Evolutionary conservation across 164 flowering plant species (phyloP).

Genomic region (Hamamelis virginiana): DNA sequence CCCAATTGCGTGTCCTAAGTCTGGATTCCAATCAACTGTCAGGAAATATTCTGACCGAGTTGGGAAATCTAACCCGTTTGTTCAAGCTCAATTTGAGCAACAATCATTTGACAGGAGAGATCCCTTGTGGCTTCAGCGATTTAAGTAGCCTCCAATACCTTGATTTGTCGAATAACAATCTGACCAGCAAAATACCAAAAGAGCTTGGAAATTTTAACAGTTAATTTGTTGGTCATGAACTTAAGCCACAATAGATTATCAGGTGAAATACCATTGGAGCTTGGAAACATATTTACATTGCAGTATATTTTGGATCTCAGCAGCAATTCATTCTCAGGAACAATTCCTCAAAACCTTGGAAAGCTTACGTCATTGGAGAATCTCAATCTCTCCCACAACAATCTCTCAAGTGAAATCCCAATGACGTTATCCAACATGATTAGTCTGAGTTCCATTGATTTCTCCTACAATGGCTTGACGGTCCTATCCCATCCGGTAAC

Average conservation of each 20-base stretch:
- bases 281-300: conserved; percentile 37
- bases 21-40: conserved; percentile 38
- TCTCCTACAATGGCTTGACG: conserved; percentile 56
- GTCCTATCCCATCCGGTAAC: conserved; percentile 35
- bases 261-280: conserved; percentile 44
- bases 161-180: conserved; percentile 30
- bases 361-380: conserved; percentile 35
- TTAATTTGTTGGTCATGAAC: conserved; percentile 23
- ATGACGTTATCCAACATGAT: conserved; percentile 22
- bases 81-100: conserved; percentile 34
- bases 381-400: conserved; percentile 53
- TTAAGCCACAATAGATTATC: conserved; percentile 47
- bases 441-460: conserved; percentile 32
- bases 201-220: conserved; percentile 26
- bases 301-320: conserved; percentile 50
- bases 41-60: conserved; percentile 42
- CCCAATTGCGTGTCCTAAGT: conserved; percentile 19
- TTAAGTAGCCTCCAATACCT: conserved; percentile 24
- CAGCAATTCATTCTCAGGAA: conserved; percentile 49
- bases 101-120: conserved; percentile 39
- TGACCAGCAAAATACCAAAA: conserved; percentile 29
- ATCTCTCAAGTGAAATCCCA: conserved; percentile 51
- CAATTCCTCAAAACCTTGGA: conserved; percentile 38
- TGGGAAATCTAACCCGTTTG: conserved; percentile 24
- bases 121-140: conserved; percentile 30